Base-by-base conservation (phyloP, 768 basidiomycete species). In the Mycena pura region DNA sequence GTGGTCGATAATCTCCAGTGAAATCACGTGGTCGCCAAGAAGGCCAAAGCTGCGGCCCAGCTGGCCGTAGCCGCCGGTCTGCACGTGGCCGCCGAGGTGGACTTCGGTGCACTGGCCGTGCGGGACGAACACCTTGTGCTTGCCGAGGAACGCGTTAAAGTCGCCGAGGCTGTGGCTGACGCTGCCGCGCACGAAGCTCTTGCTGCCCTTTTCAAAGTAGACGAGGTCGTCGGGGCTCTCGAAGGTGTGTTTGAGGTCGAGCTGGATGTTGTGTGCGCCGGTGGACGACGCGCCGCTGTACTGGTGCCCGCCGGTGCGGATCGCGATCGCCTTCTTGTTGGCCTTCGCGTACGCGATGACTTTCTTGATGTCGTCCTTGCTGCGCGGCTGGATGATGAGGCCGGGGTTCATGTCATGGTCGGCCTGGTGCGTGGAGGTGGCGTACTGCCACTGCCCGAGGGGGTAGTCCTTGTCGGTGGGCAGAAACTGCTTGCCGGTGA, bases 281-380 rank as follows among this genome's bases (percentile, higher is more conserved):
- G 59, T 61, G 24, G 59, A 61, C 51, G 59, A 61, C 6, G 59
- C 59, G 41, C 59, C 59, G 51, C 59, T 61, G 59, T 61, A 61
- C 36, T 61, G 59, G 59, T 61, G 59, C 13, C 59, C 59, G 14
- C 59, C 59, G 27, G 50, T 61, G 24, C 59, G 59, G 44, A 61
- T 54, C 31, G 59, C 44, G 59, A 61, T 53, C 19, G 59, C 51
- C 36, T 54, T 53, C 27, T 61, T 48, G 39, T 54, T 3, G 41
- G 24, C 41, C 27, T 39, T 46, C 15, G 59, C 59, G 27, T 36
- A 54, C 15, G 44, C 43, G 28, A 61, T 48, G 24, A 47, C 44
- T 15, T 28, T 19, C 43, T 60, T 51, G 43, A 60, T 53, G 45
- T 60, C 58, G 40, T 46, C 59, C 36, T 53, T 61, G 44, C 14